A percentile compares a stretch with the other conserved stretches of the same genome.
These are phyloP conservation scores for Paratinospora sagittata DNA, from an alignment of 164 flowering plant species.

Conservation along the genomic window DNA sequence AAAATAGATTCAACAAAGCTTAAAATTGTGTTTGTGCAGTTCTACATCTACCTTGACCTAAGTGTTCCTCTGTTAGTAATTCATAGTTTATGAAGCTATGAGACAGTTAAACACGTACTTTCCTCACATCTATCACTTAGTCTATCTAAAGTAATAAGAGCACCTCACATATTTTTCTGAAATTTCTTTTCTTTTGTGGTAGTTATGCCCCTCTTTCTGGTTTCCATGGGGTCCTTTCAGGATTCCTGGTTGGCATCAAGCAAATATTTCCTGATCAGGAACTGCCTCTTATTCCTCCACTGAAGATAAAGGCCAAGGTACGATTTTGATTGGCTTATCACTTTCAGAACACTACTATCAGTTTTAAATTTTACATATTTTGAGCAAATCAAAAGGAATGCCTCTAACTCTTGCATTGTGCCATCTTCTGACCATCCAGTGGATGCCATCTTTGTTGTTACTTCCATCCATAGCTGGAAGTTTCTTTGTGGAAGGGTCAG, in stretches of 20 bases:
- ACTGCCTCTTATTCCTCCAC: conserved; percentile 32
- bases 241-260: conserved; percentile 87
- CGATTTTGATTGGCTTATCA: conserved; percentile 1
- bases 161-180: conserved; percentile 1
- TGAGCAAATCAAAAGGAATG: not conserved
- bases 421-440: conserved; percentile 39
- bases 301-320: conserved; percentile 86
- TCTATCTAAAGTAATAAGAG: not conserved
- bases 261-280: conserved; percentile 97
- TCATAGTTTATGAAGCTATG: not conserved
- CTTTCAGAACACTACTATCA: not conserved
- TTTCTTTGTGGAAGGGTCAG: conserved; percentile 54
- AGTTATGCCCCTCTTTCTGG: conserved; percentile 93
- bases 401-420: conserved; percentile 5
- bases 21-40: not conserved
- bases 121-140: not conserved
- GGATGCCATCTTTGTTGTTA: conserved; percentile 76
- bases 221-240: conserved; percentile 81
- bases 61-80: not conserved
- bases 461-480: conserved; percentile 50
- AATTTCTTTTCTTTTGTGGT: conserved; percentile 11
- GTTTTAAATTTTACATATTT: not conserved
- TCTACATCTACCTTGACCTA: not conserved
- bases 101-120: not conserved
- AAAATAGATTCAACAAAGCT: not conserved